Percentiles rank a stretch among this genome's conserved stretches.
Evolutionary conservation across 225 moss, liverwort and hornwort species (phyloP).

Genomic region (Sphagnum tenellum): DNA sequence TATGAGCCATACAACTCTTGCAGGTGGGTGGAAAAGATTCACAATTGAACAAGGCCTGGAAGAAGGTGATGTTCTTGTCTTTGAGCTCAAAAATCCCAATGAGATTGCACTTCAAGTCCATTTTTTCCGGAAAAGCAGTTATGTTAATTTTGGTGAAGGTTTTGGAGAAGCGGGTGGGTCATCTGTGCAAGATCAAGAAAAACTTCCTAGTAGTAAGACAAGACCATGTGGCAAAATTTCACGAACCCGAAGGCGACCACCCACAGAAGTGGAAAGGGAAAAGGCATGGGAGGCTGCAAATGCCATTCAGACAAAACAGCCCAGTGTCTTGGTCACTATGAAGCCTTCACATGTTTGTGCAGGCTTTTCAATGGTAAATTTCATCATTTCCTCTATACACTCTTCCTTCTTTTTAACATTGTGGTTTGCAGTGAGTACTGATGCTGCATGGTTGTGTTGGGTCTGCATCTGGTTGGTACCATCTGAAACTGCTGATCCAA

Average conservation of each 20-base stretch:
- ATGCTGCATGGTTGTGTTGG: slow-evolving; percentile 2
- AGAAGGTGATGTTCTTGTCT: slow-evolving; percentile 46
- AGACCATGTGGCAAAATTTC: too few species aligned
- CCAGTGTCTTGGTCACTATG: slow-evolving; percentile 13
- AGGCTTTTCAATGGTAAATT: slow-evolving; percentile 22
- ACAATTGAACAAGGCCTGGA: slow-evolving; percentile 36
- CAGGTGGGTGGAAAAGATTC: slow-evolving; percentile 49
- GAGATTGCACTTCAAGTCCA: slow-evolving; percentile 34
- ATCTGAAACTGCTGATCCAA: too few species aligned
- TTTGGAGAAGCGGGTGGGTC: too few species aligned
- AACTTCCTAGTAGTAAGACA: too few species aligned
- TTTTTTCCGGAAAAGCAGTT: slow-evolving; percentile 17
- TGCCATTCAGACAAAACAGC: slow-evolving; percentile 20
- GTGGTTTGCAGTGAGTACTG: too few species aligned
- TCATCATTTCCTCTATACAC: not conserved
- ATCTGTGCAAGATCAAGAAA: too few species aligned
- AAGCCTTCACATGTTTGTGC: slow-evolving; percentile 25
- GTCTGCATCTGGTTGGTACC: not conserved
- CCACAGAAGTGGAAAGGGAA: slow-evolving; percentile 13
- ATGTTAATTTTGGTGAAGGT: too few species aligned
- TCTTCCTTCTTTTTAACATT: too few species aligned
- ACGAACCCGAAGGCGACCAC: slow-evolving; percentile 5
- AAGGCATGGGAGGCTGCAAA: slow-evolving; percentile 16
- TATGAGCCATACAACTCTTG: slow-evolving; percentile 43
- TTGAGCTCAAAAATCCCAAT: slow-evolving; percentile 34